A percentile compares a stretch with the other conserved stretches of the same genome.
phyloP scores from a whole-genome alignment of 164 flowering plant species.

The Malania oleifera region DNA sequence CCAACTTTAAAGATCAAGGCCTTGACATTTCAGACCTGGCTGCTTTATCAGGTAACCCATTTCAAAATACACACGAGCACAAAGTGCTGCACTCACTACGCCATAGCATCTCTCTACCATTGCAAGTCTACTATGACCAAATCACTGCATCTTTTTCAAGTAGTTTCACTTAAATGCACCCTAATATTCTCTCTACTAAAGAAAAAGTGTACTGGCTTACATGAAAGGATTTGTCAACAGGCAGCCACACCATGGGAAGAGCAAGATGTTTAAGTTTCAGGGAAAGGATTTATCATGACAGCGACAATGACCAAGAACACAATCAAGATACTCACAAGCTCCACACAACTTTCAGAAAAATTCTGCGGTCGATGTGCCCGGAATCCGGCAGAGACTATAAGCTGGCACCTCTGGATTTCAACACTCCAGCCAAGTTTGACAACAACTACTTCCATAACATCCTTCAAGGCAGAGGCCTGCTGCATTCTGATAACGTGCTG shows the following conservation, averaged over 20 bases:
- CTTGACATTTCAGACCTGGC: constrained; percentile 58
- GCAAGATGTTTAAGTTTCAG: constrained; percentile 72
- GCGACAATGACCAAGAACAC: constrained; percentile 16
- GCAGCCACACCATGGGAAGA: constrained; percentile 71
- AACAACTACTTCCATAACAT: constrained; percentile 55
- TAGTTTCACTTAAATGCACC: too few relatives aligned
- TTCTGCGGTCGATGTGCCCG: constrained; percentile 56
- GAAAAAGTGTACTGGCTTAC: too few relatives aligned
- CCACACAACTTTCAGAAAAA: constrained; percentile 29
- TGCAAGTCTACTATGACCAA: too few relatives aligned
- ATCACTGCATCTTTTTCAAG: too few relatives aligned
- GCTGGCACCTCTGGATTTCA: constrained; percentile 45
- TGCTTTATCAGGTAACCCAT: constrained; percentile 55
- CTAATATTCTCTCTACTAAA: too few relatives aligned
- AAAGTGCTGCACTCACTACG: too few relatives aligned
- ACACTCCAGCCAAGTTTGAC: constrained; percentile 57
- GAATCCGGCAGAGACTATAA: constrained; percentile 37
- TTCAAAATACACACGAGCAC: too few relatives aligned
- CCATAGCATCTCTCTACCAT: too few relatives aligned
- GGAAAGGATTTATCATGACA: constrained; percentile 34
- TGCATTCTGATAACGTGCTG: constrained; percentile 55
- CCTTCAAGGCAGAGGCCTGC: constrained; percentile 52
- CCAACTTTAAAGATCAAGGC: constrained; percentile 58
- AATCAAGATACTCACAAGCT: constrained; percentile 32
- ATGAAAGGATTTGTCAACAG: too few relatives aligned